A percentile compares a stretch with the other conserved stretches of the same genome.
These are phyloP conservation scores for Aristolochia contorta DNA, from an alignment of 164 flowering plant genomes.

Conservation along the genomic window DNA sequence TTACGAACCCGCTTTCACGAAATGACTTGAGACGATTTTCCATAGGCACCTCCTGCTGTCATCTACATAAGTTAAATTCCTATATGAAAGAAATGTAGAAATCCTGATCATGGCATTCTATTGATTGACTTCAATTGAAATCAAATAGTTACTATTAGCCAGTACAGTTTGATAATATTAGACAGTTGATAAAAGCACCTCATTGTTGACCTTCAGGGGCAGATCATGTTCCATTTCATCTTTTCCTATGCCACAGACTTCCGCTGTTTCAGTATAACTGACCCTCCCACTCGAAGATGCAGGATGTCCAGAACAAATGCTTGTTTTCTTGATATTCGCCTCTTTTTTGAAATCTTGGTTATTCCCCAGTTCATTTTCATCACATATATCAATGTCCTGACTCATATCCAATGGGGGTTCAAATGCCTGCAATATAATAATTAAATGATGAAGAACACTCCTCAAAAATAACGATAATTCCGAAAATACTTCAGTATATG, in stretches of 20 bases:
- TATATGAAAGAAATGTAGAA: conserved; percentile 17
- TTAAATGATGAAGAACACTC: not conserved
- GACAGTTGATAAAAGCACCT: conserved; percentile 26
- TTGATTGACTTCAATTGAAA: too few species aligned
- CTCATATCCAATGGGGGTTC: conserved; percentile 94
- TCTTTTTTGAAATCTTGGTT: conserved; percentile 1
- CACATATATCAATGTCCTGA: conserved; percentile 47
- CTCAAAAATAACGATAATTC: not conserved
- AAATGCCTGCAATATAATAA: conserved; percentile 52
- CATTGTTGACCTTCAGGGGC: conserved; percentile 8
- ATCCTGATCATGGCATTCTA: too few species aligned
- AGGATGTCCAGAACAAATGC: conserved; percentile 19
- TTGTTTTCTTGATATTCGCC: conserved; percentile 17
- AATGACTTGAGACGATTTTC: conserved; percentile 14
- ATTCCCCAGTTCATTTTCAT: conserved; percentile 20
- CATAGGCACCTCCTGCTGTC: conserved; percentile 31
- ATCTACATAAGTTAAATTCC: conserved; percentile 44
- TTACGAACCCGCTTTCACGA: conserved; percentile 15
- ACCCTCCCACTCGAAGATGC: conserved; percentile 30
- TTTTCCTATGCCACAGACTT: conserved; percentile 15
- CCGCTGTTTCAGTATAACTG: conserved; percentile 16
- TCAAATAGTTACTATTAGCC: too few species aligned
- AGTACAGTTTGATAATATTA: not conserved
- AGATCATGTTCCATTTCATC: conserved; percentile 13
- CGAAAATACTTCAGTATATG: too few species aligned